A percentile compares a stretch with the other conserved stretches of the same genome.
phyloP scores from a whole-genome alignment of 1,284 basidiomycete species.

The Phlebopus sp. region DNA sequence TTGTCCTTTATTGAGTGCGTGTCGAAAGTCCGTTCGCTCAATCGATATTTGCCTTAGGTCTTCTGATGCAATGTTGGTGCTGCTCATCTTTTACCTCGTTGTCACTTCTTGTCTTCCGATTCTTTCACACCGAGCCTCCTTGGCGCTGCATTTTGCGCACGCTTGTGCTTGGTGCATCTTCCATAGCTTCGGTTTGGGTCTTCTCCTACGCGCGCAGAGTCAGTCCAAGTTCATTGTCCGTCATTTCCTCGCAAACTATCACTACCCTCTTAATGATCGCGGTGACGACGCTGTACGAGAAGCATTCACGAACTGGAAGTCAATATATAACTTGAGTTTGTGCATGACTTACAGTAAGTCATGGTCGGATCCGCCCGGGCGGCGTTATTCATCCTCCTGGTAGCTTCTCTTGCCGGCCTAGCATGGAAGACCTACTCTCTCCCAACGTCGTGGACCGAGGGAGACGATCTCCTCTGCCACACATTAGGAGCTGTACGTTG shows the following conservation, averaged over 20 bases:
- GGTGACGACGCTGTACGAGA: conserved; percentile 79
- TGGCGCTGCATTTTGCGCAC: conserved; percentile 76
- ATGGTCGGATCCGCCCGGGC: neutral
- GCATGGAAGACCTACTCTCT: conserved; percentile 87
- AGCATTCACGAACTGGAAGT: conserved; percentile 95
- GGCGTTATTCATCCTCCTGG: conserved; percentile 2
- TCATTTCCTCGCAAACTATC: conserved; percentile 91
- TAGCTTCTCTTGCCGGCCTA: conserved; percentile 78
- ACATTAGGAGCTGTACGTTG: conserved; percentile 73
- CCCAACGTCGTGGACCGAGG: conserved; percentile 83
- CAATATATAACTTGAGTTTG: conserved; percentile 87
- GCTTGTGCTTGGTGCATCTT: conserved; percentile 85
- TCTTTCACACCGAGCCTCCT: conserved; percentile 40
- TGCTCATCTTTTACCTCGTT: conserved; percentile 56
- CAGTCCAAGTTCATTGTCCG: conserved; percentile 87
- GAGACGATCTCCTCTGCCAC: conserved; percentile 87
- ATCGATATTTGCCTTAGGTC: conserved; percentile 41
- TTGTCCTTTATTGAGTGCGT: neutral
- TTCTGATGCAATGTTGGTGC: conserved; percentile 64
- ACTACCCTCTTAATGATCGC: conserved; percentile 65
- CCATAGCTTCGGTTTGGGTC: conserved; percentile 87
- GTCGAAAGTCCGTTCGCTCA: conserved; percentile 21
- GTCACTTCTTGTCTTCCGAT: conserved; percentile 45
- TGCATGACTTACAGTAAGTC: conserved; percentile 90
- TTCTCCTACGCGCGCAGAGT: conserved; percentile 82